These are phyloP conservation scores for Galerina sulciceps DNA, from an alignment of 768 basidiomycete genomes.

Conservation along the genomic window DNA sequence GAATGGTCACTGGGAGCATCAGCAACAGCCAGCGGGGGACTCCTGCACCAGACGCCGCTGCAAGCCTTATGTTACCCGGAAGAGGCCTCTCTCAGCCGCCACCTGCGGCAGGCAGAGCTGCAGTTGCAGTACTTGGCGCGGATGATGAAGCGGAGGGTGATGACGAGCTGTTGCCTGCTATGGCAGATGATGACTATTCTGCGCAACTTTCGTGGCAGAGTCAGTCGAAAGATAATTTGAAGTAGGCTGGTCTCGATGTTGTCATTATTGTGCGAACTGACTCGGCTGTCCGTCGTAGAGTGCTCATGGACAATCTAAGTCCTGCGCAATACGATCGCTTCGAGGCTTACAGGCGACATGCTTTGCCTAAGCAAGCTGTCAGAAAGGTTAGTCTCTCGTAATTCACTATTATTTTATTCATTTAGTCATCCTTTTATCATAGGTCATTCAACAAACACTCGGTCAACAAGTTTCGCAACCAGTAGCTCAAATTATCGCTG, in stretches of 20 bases:
- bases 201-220: constrained; percentile 84
- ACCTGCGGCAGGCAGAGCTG: constrained; percentile 5
- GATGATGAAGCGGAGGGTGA: constrained; percentile 75
- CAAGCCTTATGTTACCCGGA: constrained; percentile 16
- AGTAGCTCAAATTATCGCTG: constrained; percentile 88
- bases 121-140: constrained; percentile 9
- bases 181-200: constrained; percentile 90
- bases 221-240: constrained; percentile 87
- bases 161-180: constrained; percentile 79
- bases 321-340: constrained; percentile 87
- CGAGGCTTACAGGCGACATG: constrained; percentile 85
- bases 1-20: background rate
- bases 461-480: constrained; percentile 86
- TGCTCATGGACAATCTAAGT: constrained; percentile 88
- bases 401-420: background rate
- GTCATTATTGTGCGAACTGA: background rate
- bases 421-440: background rate
- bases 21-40: constrained; percentile 14
- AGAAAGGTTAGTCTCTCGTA: constrained; percentile 57
- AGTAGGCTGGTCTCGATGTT: constrained; percentile 43
- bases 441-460: constrained; percentile 85
- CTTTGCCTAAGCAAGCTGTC: constrained; percentile 81
- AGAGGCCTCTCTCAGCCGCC: constrained; percentile 18
- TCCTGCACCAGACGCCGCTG: constrained; percentile 18
- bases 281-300: constrained; percentile 45